Conservation (phyloP, 371 early-diverging fungal genomes). For the Sporodiniella umbellata region DNA sequence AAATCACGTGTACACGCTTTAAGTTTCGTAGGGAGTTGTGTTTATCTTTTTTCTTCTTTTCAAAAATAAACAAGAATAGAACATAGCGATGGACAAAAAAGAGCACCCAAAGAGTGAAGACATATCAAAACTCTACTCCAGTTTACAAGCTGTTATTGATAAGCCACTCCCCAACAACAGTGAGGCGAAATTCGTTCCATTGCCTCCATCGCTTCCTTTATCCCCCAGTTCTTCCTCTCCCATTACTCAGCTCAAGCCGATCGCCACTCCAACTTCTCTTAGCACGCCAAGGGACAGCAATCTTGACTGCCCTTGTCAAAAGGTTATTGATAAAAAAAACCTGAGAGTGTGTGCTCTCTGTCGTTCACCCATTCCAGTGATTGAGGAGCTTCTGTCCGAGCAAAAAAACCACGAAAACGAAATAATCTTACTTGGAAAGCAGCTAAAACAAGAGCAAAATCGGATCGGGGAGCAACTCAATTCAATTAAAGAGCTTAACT, state of each 20-base stretch:
- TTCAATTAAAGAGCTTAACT: slow-evolving; percentile 39
- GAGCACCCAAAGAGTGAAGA: slow-evolving; percentile 46
- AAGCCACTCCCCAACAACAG: slow-evolving; percentile 29
- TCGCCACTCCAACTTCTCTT: slow-evolving; percentile 1
- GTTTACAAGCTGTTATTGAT: slow-evolving; percentile 54
- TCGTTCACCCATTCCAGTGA: slow-evolving; percentile 49
- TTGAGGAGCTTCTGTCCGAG: slow-evolving; percentile 49
- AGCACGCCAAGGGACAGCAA: slow-evolving; percentile 6
- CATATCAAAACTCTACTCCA: slow-evolving; percentile 55
- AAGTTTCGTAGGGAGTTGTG: neutral
- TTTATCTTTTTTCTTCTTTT: neutral
- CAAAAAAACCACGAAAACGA: slow-evolving; percentile 43
- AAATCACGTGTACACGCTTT: neutral
- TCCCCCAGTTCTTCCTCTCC: slow-evolving; percentile 42
- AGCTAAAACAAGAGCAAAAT: slow-evolving; percentile 42
- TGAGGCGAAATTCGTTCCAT: slow-evolving; percentile 43
- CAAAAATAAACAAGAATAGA: neutral
- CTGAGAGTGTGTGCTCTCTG: slow-evolving; percentile 48
- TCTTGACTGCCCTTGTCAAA: slow-evolving; percentile 42
- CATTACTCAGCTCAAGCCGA: slow-evolving; percentile 5
- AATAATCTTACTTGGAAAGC: slow-evolving; percentile 35
- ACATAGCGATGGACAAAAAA: neutral
- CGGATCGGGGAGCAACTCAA: slow-evolving; percentile 39
- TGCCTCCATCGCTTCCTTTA: slow-evolving; percentile 40
- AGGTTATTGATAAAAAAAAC: slow-evolving; percentile 26